Conservation (phyloP, 1,139 yeast species). For the Lodderomyces parapsilosis region DNA sequence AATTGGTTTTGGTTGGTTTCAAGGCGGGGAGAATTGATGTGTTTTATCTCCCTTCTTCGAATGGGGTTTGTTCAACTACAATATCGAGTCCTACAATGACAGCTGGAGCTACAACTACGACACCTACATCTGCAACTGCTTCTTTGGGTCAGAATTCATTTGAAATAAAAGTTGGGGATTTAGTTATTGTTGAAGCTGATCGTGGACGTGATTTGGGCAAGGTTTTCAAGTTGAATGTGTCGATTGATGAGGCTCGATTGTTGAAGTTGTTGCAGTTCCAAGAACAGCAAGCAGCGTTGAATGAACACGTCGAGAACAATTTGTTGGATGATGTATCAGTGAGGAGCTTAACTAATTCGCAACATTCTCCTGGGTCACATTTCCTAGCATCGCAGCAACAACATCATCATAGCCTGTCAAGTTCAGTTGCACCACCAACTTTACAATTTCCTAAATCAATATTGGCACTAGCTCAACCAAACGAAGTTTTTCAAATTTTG, state of each 20-base stretch:
- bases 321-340: slow-evolving; percentile 23
- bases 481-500: slow-evolving; percentile 59
- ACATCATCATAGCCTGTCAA: slow-evolving; percentile 7
- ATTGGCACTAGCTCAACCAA: slow-evolving; percentile 61
- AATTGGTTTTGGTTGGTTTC: slow-evolving; percentile 68
- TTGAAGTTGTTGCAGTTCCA: slow-evolving; percentile 54
- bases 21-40: slow-evolving; percentile 88
- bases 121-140: slow-evolving; percentile 10
- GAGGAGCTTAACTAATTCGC: not conserved
- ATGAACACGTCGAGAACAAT: slow-evolving; percentile 17
- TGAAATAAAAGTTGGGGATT: slow-evolving; percentile 56
- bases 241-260: slow-evolving; percentile 62
- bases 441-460: slow-evolving; percentile 73
- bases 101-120: slow-evolving; percentile 2
- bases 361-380: not conserved
- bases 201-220: slow-evolving; percentile 90
- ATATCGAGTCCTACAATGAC: not conserved
- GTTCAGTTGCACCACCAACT: slow-evolving; percentile 33
- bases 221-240: slow-evolving; percentile 63
- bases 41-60: slow-evolving; percentile 55
- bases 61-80: not conserved
- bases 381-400: slow-evolving; percentile 2
- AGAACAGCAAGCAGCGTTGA: slow-evolving; percentile 57
- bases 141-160: slow-evolving; percentile 13
- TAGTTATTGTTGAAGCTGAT: slow-evolving; percentile 97